Conservation (phyloP, 2,329 filamentous ascomycete species). For the Gyromitra esculenta region DNA sequence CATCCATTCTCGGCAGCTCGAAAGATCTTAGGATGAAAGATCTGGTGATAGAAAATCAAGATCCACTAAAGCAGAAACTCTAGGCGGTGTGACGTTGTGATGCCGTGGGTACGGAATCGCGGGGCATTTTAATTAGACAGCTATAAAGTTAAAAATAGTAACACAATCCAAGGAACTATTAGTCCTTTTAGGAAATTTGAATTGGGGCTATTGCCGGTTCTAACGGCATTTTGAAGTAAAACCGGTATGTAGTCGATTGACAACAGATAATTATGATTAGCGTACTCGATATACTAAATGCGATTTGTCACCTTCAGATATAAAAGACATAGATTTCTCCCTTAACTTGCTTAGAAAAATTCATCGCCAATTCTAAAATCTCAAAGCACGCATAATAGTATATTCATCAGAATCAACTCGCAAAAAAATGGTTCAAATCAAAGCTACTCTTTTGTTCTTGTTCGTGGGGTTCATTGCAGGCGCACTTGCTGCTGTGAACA, state of each 20-base stretch:
- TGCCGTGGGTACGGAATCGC: conserved; percentile 1
- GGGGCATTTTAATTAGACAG: neutral
- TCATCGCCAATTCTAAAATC: neutral
- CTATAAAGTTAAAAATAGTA: conserved; percentile 2
- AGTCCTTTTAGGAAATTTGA: conserved; percentile 8
- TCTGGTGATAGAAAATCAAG: neutral
- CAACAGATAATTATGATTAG: conserved; percentile 9
- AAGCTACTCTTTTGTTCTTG: conserved; percentile 15
- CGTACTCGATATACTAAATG: neutral
- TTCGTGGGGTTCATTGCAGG: conserved; percentile 4
- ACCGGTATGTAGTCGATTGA: neutral
- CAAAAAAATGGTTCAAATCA: conserved; percentile 21
- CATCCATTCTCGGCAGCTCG: neutral
- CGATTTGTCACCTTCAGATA: neutral
- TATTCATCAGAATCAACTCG: neutral
- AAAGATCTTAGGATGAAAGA: neutral
- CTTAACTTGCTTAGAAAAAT: neutral
- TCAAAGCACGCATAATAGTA: neutral
- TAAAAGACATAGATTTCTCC: neutral
- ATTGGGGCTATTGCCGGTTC: neutral
- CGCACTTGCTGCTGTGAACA: conserved; percentile 1
- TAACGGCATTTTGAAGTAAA: conserved; percentile 15
- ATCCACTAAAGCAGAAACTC: neutral
- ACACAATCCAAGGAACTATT: neutral
- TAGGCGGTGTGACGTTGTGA: conserved; percentile 8